Base-by-base conservation (phyloP, 2,329 filamentous ascomycete species). In the Sporothrix schenckii region DNA sequence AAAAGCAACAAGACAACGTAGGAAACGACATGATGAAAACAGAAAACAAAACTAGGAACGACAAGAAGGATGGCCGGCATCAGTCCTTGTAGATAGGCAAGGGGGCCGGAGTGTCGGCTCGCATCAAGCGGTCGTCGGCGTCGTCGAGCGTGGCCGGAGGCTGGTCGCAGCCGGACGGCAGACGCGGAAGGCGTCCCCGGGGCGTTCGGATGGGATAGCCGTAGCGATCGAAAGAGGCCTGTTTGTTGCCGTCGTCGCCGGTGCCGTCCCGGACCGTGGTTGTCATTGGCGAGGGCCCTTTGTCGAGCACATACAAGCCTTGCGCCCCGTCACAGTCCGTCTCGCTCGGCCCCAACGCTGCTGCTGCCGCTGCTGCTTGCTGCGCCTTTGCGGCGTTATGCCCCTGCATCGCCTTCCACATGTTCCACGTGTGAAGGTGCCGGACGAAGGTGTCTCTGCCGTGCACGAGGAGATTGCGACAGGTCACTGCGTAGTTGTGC, bases 61-160 rank as follows among this genome's bases (percentile, higher is more conserved):
- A 34, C 34, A 27, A 50, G 16, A 52, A 5, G 39, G 47, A 61
- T 19, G 52, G 14, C 11, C 5, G 39, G 34, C 11, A 34, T 34
- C 34, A 7, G 34, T 34, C 34, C 34, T 34, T 5, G 19, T 6
- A 60, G 30, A 24, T 27, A 13, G 14, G 24, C 54, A 9, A 24
- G 10, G 34, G 9, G 54, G 21, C n/a, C 30, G 54, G 30, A 30
- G 54, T 58, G 54, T 58, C 30, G 54, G 54, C 54, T n/a, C 54
- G 54, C 30, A 58, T 13, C 30, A 41, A 9, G 9, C 54, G 30
- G 14, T 39, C 30, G 3, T 58, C 54, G 4, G 41, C 30, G 14
- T 34, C 24, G 1, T 11, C 14, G 30, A 16, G 27, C 24, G 6
- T 9, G 7, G 19, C 49, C 19, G n/a, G 30, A 16, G 54, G 54